Evolutionary conservation across 2,329 filamentous ascomycete species (phyloP), one percentile per base, ranked within the genome.

Genomic region (Neopestalotiopsis clavispora): DNA sequence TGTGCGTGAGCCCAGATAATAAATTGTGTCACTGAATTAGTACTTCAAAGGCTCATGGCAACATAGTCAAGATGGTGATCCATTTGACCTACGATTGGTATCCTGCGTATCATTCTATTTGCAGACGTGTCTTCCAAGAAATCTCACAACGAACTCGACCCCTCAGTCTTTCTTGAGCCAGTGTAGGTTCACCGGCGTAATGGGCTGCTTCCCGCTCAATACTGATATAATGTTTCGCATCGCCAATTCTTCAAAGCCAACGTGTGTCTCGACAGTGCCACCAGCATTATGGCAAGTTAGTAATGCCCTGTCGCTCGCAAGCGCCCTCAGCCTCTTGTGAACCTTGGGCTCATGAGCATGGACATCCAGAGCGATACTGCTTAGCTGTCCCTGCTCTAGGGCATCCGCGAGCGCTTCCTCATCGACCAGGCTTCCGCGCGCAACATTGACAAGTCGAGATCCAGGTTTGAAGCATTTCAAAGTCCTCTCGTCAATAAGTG

Each of bases 201-300:
- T 78, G 2, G 88, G 79, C 69, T 85, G 79, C 2, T 80, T 80
- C 0, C 85, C 86, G 2, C 78, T 77, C 67, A 91, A 75, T 68
- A 90, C 90, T 0, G 86, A 85, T 79, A 91, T 81, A 64, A 92
- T 84, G 75, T 92, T 93, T 74, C 88, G 82, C 85, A 93, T 91
- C 42, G 87, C 87, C 76, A 92, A 74, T 77, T 87, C 85, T 81
- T 92, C 90, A 72, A 92, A 91, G 4, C 87, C 89, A n/a, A 86
- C 76, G 73, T 90, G 89, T 70, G 90, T 90, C 76, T 91, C 89
- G 14, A 91, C 83, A 45, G 89, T 91, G 3, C 89, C 89, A 0
- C 90, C 90, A 1, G 90, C 90, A 72, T 91, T 91, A 75, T 92
- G 91, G 66, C 88, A 88, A n/a, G 90, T 88, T 67, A 92, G 76